Evolutionary conservation across 2,329 filamentous ascomycete genomes (phyloP).

Genomic region (Parafenestella ontariensis): DNA sequence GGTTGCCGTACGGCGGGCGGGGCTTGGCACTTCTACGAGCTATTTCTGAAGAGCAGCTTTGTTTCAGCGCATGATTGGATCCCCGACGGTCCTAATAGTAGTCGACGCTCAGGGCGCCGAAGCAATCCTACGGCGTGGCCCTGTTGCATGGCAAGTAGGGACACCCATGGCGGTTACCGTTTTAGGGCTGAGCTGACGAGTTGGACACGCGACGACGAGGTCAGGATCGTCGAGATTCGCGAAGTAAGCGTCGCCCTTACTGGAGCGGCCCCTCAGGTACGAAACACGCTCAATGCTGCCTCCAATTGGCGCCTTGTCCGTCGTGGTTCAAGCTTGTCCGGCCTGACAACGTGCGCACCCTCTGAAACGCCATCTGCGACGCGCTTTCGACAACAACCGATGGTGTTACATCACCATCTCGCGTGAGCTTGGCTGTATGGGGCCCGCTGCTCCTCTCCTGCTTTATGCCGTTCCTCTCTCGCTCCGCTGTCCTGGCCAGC

Average conservation of each 20-base stretch:
- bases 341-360: background rate
- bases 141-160: slow-evolving; percentile 3
- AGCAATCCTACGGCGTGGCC: background rate
- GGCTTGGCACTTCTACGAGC: slow-evolving; percentile 16
- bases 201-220: slow-evolving; percentile 19
- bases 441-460: background rate
- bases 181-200: slow-evolving; percentile 27
- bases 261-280: slow-evolving; percentile 27
- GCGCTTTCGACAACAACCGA: slow-evolving; percentile 15
- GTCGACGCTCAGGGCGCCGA: slow-evolving; percentile 2
- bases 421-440: background rate
- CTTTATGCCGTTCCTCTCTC: background rate
- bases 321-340: background rate
- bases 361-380: slow-evolving; percentile 28
- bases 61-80: slow-evolving; percentile 12
- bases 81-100: slow-evolving; percentile 5
- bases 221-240: slow-evolving; percentile 26
- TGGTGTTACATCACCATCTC: slow-evolving; percentile 15
- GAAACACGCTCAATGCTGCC: slow-evolving; percentile 30
- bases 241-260: slow-evolving; percentile 16
- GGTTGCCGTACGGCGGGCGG: background rate
- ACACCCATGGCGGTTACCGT: slow-evolving; percentile 5
- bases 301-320: slow-evolving; percentile 13
- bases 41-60: slow-evolving; percentile 14
- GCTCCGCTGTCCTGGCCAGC: background rate